Evolutionary conservation across 2,329 filamentous ascomycete species (phyloP), one percentile per base, ranked within the genome.

Genomic region (Penicillium sp.): DNA sequence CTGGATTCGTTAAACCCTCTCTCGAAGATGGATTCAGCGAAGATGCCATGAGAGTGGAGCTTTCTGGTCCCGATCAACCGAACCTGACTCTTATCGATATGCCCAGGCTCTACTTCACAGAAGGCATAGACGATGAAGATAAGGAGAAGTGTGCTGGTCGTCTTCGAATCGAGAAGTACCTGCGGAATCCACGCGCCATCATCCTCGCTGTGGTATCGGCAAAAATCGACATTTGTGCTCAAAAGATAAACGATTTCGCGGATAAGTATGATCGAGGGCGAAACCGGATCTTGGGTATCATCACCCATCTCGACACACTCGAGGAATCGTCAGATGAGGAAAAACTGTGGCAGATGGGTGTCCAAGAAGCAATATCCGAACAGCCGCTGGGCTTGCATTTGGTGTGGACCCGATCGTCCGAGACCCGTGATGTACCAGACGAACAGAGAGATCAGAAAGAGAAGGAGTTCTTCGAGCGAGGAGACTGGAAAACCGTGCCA

Each of bases 41-140:
- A 72, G 70, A 82, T 76, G 79, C 85, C 22, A 74, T 87, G 5
- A 80, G 84, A 3, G 77, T 87, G 1, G 84, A 86, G 59, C 81
- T 86, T 65, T 78, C 75, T 6, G 84, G 84, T 0, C 84, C 84
- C 0, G 79, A 83, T 7, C 80, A 84, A 74, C 83, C 83, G 0
- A 78, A 86, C 8, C 68, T 87, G 42, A 86, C 82, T 0, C 74
- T 87, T 0, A 83, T 88, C 11, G 85, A 88, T 68, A 72, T 87
- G 18, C 85, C 85, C 0, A 84, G 85, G 2, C 71, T 87, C 1
- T 81, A 85, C 32, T 76, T 78, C 32, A 78, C 83, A 9, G 78
- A 78, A 51, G 83, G 80, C 60, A 10, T 14, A 4, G 7, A 5
- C 3, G 74, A 77, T 13, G 77, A 82, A 50, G 81, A 85, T 65